phyloP scores from a whole-genome alignment of 345 rosid species.

The Streptanthus diversifolius region DNA sequence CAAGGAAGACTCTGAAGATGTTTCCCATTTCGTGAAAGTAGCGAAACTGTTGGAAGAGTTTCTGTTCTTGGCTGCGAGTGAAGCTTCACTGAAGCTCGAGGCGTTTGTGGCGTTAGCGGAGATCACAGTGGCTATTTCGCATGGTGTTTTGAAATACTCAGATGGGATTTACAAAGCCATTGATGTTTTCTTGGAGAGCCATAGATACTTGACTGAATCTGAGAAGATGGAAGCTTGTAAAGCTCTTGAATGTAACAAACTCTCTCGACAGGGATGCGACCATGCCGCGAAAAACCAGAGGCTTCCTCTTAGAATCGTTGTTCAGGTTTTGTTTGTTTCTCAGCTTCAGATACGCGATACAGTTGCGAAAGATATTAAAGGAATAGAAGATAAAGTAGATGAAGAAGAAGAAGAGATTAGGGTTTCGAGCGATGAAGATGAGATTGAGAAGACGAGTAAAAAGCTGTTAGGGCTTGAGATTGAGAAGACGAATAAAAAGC shows the following conservation, averaged over 20 bases:
- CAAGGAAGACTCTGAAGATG: slow-evolving; percentile 10
- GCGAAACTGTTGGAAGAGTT: slow-evolving; percentile 72
- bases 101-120: slow-evolving; percentile 54
- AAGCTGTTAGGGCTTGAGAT: slow-evolving; percentile 51
- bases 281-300: slow-evolving; percentile 58
- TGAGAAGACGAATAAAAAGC: slow-evolving; percentile 41
- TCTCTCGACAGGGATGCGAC: slow-evolving; percentile 62
- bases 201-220: slow-evolving; percentile 49
- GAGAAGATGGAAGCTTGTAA: slow-evolving; percentile 67
- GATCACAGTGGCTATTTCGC: slow-evolving; percentile 46
- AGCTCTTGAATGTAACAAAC: slow-evolving; percentile 58
- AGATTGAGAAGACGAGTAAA: slow-evolving; percentile 38
- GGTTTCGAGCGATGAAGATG: slow-evolving; percentile 18
- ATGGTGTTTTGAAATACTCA: slow-evolving; percentile 41
- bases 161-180: slow-evolving; percentile 74
- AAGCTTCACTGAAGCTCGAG: slow-evolving; percentile 45
- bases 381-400: slow-evolving; percentile 21
- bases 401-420: slow-evolving; percentile 30
- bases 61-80: slow-evolving; percentile 53
- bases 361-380: slow-evolving; percentile 37
- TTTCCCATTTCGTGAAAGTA: slow-evolving; percentile 38
- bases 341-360: slow-evolving; percentile 65
- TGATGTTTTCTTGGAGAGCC: slow-evolving; percentile 64
- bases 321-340: slow-evolving; percentile 47
- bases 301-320: slow-evolving; percentile 58